Conservation (phyloP, 257 asterid species). For the Solanum pinnatisectum region DNA sequence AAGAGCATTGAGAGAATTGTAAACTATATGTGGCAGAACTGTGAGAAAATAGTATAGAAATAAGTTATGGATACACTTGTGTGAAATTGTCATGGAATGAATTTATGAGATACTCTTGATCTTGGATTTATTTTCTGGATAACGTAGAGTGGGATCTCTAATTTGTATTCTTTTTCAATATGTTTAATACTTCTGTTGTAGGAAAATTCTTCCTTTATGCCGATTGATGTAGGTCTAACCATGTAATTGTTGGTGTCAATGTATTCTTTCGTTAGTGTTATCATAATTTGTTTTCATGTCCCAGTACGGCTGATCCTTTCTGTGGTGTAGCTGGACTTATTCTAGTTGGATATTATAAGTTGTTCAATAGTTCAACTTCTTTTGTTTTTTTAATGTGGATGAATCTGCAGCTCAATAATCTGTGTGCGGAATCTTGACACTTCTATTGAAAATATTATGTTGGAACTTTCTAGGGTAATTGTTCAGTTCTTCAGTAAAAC, state of each 20-base stretch:
- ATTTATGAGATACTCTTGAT: neutral
- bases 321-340: neutral
- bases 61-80: neutral
- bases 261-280: neutral
- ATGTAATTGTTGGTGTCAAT: neutral
- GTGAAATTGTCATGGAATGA: neutral
- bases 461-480: neutral
- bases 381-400: neutral
- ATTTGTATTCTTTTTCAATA: neutral
- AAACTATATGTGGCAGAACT: neutral
- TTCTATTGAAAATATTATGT: neutral
- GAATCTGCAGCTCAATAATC: neutral
- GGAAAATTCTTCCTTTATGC: neutral
- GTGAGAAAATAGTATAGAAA: neutral
- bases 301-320: neutral
- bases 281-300: neutral
- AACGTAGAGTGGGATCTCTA: neutral
- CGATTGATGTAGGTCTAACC: neutral
- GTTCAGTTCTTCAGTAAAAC: neutral
- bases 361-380: no score
- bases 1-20: neutral
- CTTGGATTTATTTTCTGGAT: neutral
- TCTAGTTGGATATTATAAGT: neutral
- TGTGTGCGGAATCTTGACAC: neutral
- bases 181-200: neutral